Percentiles rank a stretch among this genome's conserved stretches.
These are phyloP conservation scores for Colletotrichum neosansevieriae DNA, from an alignment of 2,329 filamentous ascomycete species.

Conservation along the genomic window DNA sequence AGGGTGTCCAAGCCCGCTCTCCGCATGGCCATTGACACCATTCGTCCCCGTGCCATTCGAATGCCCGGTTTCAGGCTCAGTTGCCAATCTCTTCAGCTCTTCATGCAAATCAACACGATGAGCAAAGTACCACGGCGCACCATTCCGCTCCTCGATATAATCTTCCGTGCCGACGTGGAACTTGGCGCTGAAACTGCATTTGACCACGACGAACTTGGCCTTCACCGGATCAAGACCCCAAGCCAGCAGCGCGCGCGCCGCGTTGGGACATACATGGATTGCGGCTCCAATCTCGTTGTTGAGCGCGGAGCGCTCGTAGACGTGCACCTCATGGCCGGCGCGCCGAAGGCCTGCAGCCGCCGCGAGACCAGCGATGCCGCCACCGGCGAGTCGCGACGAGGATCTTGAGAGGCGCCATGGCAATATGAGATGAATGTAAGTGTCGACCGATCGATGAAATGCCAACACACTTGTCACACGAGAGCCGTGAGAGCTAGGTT, in stretches of 20 bases:
- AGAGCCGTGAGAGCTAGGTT: neutral
- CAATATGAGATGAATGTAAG: neutral
- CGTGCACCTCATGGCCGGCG: slow-evolving; percentile 48
- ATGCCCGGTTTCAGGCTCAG: slow-evolving; percentile 37
- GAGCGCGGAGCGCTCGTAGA: slow-evolving; percentile 53
- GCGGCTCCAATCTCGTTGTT: slow-evolving; percentile 54
- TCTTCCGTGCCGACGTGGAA: slow-evolving; percentile 36
- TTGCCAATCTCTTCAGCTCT: slow-evolving; percentile 50
- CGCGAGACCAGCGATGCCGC: slow-evolving; percentile 52
- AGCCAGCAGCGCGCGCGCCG: slow-evolving; percentile 49
- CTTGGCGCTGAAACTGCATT: slow-evolving; percentile 37
- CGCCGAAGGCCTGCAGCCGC: slow-evolving; percentile 50
- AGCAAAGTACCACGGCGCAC: slow-evolving; percentile 49
- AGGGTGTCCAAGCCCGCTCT: slow-evolving; percentile 42
- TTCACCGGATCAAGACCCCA: slow-evolving; percentile 51
- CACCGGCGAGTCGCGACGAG: slow-evolving; percentile 52
- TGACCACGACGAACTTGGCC: slow-evolving; percentile 44
- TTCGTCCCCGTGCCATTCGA: neutral
- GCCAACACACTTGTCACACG: neutral
- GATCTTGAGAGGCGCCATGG: slow-evolving; percentile 31
- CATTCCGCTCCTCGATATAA: slow-evolving; percentile 43
- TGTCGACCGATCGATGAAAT: neutral
- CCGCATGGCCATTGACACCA: neutral
- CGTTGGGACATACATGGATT: slow-evolving; percentile 54
- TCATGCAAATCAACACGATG: slow-evolving; percentile 57